Evolutionary conservation across 2,329 filamentous ascomycete genomes (phyloP).

Genomic region (Curvularia hawaiiensis): DNA sequence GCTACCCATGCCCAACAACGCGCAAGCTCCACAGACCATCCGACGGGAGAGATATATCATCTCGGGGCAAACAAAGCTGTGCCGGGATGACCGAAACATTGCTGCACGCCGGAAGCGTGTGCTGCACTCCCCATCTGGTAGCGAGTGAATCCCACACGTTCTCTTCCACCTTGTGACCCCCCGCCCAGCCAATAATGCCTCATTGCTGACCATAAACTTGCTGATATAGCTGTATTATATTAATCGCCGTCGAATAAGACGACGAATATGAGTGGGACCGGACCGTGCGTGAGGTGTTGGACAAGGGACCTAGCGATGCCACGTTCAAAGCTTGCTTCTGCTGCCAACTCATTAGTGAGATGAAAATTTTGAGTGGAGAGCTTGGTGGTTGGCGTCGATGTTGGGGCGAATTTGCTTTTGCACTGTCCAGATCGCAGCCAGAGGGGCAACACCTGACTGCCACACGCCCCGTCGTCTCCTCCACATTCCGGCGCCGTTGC

Average conservation of each 20-base stretch:
- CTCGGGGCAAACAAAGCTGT: conserved; percentile 1
- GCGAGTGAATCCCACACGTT: conserved; percentile 11
- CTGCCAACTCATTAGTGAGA: background rate
- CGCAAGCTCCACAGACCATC: background rate
- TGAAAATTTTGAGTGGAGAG: background rate
- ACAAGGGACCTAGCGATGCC: conserved; percentile 3
- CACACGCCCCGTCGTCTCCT: background rate
- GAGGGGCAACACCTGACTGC: background rate
- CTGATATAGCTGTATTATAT: conserved; percentile 6
- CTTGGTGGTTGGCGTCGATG: background rate
- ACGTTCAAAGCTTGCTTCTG: conserved; percentile 8
- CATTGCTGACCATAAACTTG: conserved; percentile 12
- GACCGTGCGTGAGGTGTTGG: conserved; percentile 10
- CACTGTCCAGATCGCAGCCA: background rate
- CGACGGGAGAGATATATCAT: background rate
- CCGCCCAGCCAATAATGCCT: conserved; percentile 9
- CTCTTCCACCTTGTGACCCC: conserved; percentile 1
- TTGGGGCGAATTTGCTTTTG: background rate
- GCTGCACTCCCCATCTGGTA: conserved; percentile 12
- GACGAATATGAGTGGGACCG: conserved; percentile 4
- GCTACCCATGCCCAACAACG: background rate
- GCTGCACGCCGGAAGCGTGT: conserved; percentile 2
- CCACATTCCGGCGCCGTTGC: background rate
- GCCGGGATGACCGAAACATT: conserved; percentile 11
- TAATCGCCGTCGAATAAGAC: conserved; percentile 13